Percentiles rank a stretch among this genome's conserved stretches.
Evolutionary conservation across 2,329 filamentous ascomycete genomes (phyloP).

Genomic region (Beauveria bassiana): DNA sequence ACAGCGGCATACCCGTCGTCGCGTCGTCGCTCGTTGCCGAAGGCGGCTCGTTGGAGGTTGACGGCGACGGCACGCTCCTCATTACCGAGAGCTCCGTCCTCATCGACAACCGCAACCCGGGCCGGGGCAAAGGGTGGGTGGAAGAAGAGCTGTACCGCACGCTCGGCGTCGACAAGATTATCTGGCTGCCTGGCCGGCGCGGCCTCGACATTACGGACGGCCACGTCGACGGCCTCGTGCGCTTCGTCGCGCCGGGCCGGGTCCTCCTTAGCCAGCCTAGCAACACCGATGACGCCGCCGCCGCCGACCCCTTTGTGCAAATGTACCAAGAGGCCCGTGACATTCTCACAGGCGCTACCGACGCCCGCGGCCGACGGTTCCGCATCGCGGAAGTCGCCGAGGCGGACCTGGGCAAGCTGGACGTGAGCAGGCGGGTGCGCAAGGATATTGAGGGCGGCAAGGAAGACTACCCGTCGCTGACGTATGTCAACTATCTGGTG

Average conservation of each 20-base stretch:
- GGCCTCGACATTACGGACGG: conserved; percentile 20
- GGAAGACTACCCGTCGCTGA: conserved; percentile 12
- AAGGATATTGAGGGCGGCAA: background rate
- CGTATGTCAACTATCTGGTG: conserved; percentile 21
- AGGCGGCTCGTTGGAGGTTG: conserved; percentile 21
- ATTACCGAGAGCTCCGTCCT: conserved; percentile 22
- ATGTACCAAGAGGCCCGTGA: conserved; percentile 20
- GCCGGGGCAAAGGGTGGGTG: conserved; percentile 13
- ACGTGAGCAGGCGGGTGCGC: conserved; percentile 9
- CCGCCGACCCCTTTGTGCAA: conserved; percentile 3
- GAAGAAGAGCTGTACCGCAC: conserved; percentile 17
- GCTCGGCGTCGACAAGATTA: conserved; percentile 19
- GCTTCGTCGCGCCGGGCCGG: conserved; percentile 19
- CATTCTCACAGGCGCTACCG: conserved; percentile 14
- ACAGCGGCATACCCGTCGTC: background rate
- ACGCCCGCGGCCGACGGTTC: conserved; percentile 17
- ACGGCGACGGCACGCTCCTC: conserved; percentile 22
- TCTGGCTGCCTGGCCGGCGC: conserved; percentile 22
- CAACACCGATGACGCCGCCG: background rate
- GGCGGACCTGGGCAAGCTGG: conserved; percentile 14
- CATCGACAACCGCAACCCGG: conserved; percentile 23
- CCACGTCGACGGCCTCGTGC: conserved; percentile 22
- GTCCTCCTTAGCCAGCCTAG: conserved; percentile 19
- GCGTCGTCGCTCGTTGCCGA: conserved; percentile 15
- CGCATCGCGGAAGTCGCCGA: conserved; percentile 20